phyloP scores from a whole-genome alignment of 768 basidiomycete species.

The Pleurotus djamor region DNA sequence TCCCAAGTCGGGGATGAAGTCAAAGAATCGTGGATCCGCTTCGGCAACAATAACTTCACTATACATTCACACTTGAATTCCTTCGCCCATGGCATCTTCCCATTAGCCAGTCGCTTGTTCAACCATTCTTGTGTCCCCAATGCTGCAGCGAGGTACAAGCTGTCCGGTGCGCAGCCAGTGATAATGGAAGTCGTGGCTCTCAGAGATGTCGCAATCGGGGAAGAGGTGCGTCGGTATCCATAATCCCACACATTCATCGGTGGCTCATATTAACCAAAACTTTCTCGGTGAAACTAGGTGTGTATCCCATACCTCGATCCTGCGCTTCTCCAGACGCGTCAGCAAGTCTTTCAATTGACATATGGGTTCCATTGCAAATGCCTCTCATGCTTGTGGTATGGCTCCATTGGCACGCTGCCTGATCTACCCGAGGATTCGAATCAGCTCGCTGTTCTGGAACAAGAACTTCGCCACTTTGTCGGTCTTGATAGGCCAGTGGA shows the following conservation, averaged over 20 bases:
- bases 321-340: slow-evolving; percentile 60
- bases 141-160: slow-evolving; percentile 58
- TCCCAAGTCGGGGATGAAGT: slow-evolving; percentile 28
- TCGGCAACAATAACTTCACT: slow-evolving; percentile 81
- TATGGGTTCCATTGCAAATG: slow-evolving; percentile 74
- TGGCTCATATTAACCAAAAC: background rate
- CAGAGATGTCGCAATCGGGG: slow-evolving; percentile 48
- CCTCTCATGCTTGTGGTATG: slow-evolving; percentile 48
- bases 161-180: slow-evolving; percentile 34
- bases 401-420: slow-evolving; percentile 31
- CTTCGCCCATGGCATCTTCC: slow-evolving; percentile 74
- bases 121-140: slow-evolving; percentile 84
- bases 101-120: slow-evolving; percentile 74
- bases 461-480: slow-evolving; percentile 33
- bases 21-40: slow-evolving; percentile 45
- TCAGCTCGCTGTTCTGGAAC: slow-evolving; percentile 26
- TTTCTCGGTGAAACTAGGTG: slow-evolving; percentile 39
- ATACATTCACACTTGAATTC: slow-evolving; percentile 71
- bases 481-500: slow-evolving; percentile 18
- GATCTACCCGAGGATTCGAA: slow-evolving; percentile 31
- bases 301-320: slow-evolving; percentile 79
- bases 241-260: background rate
- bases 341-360: slow-evolving; percentile 53
- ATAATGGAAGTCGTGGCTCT: slow-evolving; percentile 68
- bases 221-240: slow-evolving; percentile 51